These are phyloP conservation scores for Penicillium dipodomyicola DNA, from an alignment of 495 filamentous ascomycete species.

Conservation along the genomic window DNA sequence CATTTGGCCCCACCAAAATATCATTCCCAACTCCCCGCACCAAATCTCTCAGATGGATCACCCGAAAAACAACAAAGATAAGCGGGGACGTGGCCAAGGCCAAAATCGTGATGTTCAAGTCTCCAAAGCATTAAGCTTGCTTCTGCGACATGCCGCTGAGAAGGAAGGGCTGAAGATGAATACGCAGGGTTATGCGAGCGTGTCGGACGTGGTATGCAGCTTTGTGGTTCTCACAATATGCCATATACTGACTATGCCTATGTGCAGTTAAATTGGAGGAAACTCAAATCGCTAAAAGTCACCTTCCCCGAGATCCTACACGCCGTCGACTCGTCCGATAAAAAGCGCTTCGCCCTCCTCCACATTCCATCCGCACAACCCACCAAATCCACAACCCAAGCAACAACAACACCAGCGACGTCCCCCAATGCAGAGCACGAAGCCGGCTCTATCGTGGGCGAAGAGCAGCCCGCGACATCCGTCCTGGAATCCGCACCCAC, in stretches of 20 bases:
- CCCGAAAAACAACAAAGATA: conserved; percentile 9
- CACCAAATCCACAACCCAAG: conserved; percentile 17
- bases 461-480: conserved; percentile 13
- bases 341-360: conserved; percentile 78
- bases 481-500: conserved; percentile 16
- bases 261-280: conserved; percentile 64
- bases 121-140: conserved; percentile 74
- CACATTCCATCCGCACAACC: conserved; percentile 38
- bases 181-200: conserved; percentile 72
- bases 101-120: conserved; percentile 58
- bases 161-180: conserved; percentile 75
- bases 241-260: conserved; percentile 1
- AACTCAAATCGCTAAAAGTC: conserved; percentile 64
- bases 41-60: neutral
- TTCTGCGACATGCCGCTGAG: conserved; percentile 81
- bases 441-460: neutral
- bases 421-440: conserved; percentile 18
- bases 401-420: conserved; percentile 17
- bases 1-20: neutral
- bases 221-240: neutral
- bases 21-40: conserved; percentile 2
- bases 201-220: conserved; percentile 69
- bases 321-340: conserved; percentile 76
- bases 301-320: conserved; percentile 69
- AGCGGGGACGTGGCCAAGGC: conserved; percentile 21